Evolutionary conservation across 768 basidiomycete species (phyloP), one percentile per base, ranked within the genome.

Genomic region (Rhizopogon sp.): DNA sequence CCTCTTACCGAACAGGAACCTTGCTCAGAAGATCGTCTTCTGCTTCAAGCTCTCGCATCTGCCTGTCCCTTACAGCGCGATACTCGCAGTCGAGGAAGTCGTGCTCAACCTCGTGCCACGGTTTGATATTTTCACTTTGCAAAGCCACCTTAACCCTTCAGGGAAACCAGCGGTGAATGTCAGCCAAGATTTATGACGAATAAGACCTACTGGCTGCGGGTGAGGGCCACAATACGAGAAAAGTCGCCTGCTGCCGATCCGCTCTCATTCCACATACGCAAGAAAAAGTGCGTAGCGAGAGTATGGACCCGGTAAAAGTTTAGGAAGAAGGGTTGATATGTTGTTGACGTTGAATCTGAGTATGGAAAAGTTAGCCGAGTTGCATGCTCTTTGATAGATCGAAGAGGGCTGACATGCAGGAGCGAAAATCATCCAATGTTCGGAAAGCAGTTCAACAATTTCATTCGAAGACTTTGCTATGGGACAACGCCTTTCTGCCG

Each of bases 231-330:
- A 9, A 96, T 84, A 9, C 94, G 84, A 37, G 79, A 76, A 59
- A 93, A 92, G 70, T 96, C 93, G 17, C 76, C 84, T 11, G 69
- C 64, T 3, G 87, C 83, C 1, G 93, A 88, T 11, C 87, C 85
- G 62, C 88, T 90, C 66, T 96, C 93, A 61, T 79, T 81, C 92
- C 91, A 96, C 84, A 96, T 93, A 35, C 90, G 81, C n/a, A 92
- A 72, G 71, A 95, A 95, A 74, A 95, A 94, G 44, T 82, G 81
- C 3, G 86, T 83, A 5, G 88, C 88, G n/a, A 93, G 73, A 9
- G 79, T 74, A 68, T 97, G 93, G 5, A 93, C 85, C 58, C 79
- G 84, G 65, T 81, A 79, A 64, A 94, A 90, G 61, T 90, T 89
- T 59, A 95, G 78, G 72, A 95, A 89, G 72, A 93, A 92, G 0